Evolutionary conservation across 805 yeast genomes (phyloP).

Genomic region (Torulaspora microellipsoides): DNA sequence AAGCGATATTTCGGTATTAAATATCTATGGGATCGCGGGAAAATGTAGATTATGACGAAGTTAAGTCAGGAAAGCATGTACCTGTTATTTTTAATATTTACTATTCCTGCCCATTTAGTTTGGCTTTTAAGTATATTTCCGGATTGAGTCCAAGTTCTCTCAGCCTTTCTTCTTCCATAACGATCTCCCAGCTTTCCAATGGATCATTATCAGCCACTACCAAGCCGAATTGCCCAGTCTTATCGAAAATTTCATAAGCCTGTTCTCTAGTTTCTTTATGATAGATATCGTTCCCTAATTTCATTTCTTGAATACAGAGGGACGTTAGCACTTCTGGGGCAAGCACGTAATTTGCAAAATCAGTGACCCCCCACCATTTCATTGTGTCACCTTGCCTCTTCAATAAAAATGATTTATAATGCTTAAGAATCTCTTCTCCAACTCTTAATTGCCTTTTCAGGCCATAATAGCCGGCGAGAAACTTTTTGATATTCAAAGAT

Average conservation of each 20-base stretch:
- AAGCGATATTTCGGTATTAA: not conserved
- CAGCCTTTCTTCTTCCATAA: constrained; percentile 8
- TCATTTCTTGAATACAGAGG: constrained; percentile 45
- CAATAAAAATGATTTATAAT: constrained; percentile 33
- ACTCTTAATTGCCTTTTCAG: constrained; percentile 50
- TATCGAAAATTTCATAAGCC: constrained; percentile 45
- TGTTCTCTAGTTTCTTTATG: constrained; percentile 31
- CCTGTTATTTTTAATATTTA: too few relatives aligned
- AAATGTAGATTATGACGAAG: too few relatives aligned
- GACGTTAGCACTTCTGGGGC: constrained; percentile 59
- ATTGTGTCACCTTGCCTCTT: constrained; percentile 41
- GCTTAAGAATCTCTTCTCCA: constrained; percentile 40
- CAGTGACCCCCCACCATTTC: constrained; percentile 55
- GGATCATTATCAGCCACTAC: constrained; percentile 29
- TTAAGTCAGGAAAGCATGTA: too few relatives aligned
- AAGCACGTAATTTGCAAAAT: constrained; percentile 53
- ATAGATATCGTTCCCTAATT: constrained; percentile 14
- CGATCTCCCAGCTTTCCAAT: constrained; percentile 27
- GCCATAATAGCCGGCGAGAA: constrained; percentile 60
- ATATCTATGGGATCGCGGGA: too few relatives aligned
- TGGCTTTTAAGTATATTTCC: too few relatives aligned
- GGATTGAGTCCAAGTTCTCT: constrained; percentile 2
- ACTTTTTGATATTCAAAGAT: constrained; percentile 42
- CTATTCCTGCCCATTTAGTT: too few relatives aligned
- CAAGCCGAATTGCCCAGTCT: constrained; percentile 47